phyloP scores from a whole-genome alignment of 2,329 filamentous ascomycete genomes.

The Leptographium lundbergii region DNA sequence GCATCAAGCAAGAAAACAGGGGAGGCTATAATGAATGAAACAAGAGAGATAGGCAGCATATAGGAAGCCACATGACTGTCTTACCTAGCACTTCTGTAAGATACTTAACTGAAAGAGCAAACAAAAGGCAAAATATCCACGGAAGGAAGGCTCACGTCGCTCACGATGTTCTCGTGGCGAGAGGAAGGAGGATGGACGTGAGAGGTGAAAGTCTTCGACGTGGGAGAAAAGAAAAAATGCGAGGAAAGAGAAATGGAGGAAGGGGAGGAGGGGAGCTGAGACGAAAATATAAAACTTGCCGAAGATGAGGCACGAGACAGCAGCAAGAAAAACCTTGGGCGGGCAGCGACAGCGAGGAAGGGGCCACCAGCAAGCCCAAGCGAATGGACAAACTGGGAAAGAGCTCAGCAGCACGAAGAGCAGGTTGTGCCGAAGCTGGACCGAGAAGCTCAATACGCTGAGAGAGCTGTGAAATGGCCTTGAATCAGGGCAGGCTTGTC shows the following conservation, averaged over 20 bases:
- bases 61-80: background rate
- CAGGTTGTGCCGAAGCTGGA: background rate
- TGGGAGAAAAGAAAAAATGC: background rate
- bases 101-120: background rate
- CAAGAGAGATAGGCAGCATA: background rate
- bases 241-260: constrained; percentile 5
- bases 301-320: background rate
- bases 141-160: background rate
- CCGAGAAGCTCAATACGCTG: background rate
- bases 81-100: background rate
- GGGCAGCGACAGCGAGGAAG: background rate
- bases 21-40: background rate
- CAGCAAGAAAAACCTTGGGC: background rate
- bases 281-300: background rate
- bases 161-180: background rate
- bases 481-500: background rate
- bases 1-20: background rate
- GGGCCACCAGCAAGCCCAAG: background rate
- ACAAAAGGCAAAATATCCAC: background rate
- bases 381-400: background rate
- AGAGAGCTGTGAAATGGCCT: background rate
- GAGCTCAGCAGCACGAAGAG: background rate
- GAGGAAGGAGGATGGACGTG: background rate
- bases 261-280: background rate
- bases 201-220: background rate